A percentile compares a stretch with the other conserved stretches of the same genome.
phyloP scores from a whole-genome alignment of 164 flowering plant species.

The Amborella trichopoda region DNA sequence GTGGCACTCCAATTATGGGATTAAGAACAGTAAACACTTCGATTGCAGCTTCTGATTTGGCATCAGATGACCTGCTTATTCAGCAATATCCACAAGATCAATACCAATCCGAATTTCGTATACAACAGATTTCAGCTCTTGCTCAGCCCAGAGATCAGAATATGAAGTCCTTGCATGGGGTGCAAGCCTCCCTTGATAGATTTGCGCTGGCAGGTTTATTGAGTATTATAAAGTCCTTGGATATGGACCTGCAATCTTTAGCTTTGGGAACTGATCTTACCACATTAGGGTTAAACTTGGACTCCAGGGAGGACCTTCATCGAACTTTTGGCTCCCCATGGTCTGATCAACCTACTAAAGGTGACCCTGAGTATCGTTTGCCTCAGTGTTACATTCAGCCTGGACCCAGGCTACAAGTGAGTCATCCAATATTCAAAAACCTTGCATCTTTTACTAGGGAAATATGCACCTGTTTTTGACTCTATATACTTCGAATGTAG shows the following conservation, averaged over 20 bases:
- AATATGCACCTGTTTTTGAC: neutral
- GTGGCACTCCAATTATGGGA: constrained; percentile 76
- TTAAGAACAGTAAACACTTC: constrained; percentile 63
- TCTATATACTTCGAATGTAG: no score
- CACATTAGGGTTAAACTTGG: constrained; percentile 80
- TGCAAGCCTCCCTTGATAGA: constrained; percentile 59
- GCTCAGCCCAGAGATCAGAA: constrained; percentile 73
- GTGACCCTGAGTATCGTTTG: constrained; percentile 75
- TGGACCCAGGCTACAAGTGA: constrained; percentile 71
- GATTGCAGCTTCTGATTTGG: constrained; percentile 49
- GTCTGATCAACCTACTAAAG: constrained; percentile 91
- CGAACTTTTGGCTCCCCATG: constrained; percentile 93
- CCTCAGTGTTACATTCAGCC: constrained; percentile 79
- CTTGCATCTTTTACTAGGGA: neutral
- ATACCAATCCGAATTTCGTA: constrained; percentile 67
- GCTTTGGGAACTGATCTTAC: constrained; percentile 95
- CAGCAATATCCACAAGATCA: constrained; percentile 86
- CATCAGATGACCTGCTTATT: constrained; percentile 73
- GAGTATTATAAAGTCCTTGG: constrained; percentile 74
- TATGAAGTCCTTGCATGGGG: constrained; percentile 51
- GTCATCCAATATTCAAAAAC: constrained; percentile 8
- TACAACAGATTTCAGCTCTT: constrained; percentile 64
- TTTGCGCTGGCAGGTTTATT: constrained; percentile 84
- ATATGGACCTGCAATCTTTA: constrained; percentile 78
- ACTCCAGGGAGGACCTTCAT: constrained; percentile 76